Base-by-base conservation (phyloP, 768 basidiomycete species). In the Scleroderma bovista region DNA sequence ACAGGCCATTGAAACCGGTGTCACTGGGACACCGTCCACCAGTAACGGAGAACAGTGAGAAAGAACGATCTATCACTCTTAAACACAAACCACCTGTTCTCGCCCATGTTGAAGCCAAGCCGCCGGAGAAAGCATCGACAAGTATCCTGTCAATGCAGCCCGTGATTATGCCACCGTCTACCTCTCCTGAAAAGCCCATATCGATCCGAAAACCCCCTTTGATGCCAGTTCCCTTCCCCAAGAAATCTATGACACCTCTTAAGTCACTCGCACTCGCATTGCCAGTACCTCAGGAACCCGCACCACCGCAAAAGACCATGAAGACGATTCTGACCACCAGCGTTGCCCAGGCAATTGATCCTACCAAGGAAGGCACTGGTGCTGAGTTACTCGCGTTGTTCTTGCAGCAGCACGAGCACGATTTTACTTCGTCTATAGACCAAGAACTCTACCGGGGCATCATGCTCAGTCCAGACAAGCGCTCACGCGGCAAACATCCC, bases 381-480 rank as follows among this genome's bases (percentile, higher is more conserved):
- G 74, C 75, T 19, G 79, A 82, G 56, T 57, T 84, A 3, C 68
- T 80, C 10, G 75, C 77, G 4, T 68, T 83, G 15, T 71, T 81
- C 40, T 61, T 84, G 15, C 75, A 74, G 44, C 75, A 80, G 53
- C 69, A 77, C 34, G 66, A 65, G 0, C 60, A 60, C 51, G 69
- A 43, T 47, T 75, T 55, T 62, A 71, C 59, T 2, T 68, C 70
- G 8, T 55, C 61, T 23, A 61, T 65, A 15, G 69, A 72, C 41
- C 60, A 59, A 2, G 71, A 76, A 54, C 59, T 70, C 2, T 67
- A 68, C 11, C 73, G 79, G n/a, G 83, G 80, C 1, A 56, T 85
- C 34, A 72, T 73, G 51, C 57, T 81, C 47, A 85, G 81, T 62
- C 83, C 83, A 0, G 73, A 78, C 55, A 84, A 83, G 64, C 65